Evolutionary conservation across 176 grass and related monocot species (phyloP).

Genomic region (Themeda triandra): DNA sequence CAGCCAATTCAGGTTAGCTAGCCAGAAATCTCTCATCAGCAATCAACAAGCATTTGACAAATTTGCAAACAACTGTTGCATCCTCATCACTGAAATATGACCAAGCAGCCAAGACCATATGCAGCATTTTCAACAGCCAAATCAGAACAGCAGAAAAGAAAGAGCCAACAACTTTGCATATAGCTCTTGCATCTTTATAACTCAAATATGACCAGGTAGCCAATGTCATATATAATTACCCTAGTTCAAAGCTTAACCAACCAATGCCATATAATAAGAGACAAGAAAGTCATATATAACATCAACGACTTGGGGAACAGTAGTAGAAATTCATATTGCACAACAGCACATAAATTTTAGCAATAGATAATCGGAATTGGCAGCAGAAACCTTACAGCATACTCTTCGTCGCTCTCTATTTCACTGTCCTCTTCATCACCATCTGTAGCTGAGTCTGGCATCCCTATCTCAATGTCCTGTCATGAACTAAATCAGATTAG

Average conservation of each 20-base stretch:
- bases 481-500: conserved; percentile 2
- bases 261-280: background rate
- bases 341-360: background rate
- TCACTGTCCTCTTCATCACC: background rate
- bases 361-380: background rate
- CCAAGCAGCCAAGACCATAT: too few species aligned
- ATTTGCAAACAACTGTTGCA: too few species aligned
- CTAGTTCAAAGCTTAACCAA: background rate
- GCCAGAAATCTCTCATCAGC: too few species aligned
- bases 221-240: background rate
- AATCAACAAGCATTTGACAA: too few species aligned
- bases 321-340: background rate
- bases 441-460: background rate
- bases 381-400: background rate
- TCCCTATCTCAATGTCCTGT: background rate
- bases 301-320: background rate
- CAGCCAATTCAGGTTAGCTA: background rate
- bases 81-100: too few species aligned
- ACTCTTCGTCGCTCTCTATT: background rate
- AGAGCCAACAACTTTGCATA: background rate
- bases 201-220: background rate
- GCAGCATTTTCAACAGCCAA: background rate
- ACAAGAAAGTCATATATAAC: background rate
- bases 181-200: background rate
- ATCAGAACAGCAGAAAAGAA: too few species aligned